Base-by-base conservation (phyloP, 257 asterid species). In the Coffea canephora region DNA sequence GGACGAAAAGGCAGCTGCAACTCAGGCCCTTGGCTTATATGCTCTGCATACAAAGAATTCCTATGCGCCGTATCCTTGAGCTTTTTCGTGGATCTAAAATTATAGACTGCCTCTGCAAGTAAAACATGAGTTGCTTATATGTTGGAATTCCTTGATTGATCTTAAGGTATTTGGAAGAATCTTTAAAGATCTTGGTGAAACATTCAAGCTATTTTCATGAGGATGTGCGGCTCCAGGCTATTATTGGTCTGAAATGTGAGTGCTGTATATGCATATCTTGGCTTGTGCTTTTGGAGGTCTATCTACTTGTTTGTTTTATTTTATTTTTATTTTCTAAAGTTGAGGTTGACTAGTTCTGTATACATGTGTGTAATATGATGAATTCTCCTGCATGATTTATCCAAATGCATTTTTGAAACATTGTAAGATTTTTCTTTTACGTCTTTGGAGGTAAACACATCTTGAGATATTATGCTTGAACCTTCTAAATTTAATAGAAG, bases 1-100 rank as follows among this genome's bases (percentile, higher is more conserved):
- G 88, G 99, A 96, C 86, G 99, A 96, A 89, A 96, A 94, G 82
- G 99, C 99, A 74, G 96, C 99, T 74, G 99, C 99, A 73, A 94
- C 99, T 78, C 99, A 96, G 88, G 97, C 99, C 80, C 96, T 96
- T 85, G 99, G 99, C 77, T 82, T 96, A 79, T 94, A 92, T 91
- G 93, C 98, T 83, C 89, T 88, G 83, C 97, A 96, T 84, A 88
- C 98, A 45, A 93, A 90, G 90, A 87, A 88, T 78, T 90, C 87
- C 84, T 96, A 85, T 84, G 94, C 96, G 50, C 99, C 94, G 98
- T 96, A 93, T 95, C 98, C 97, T 91, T 79, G 43, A 31, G 54
- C 74, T 77, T 67, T 55, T 31, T 50, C 57, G 41, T 39, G 21
- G 69, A 9, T 62, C 3, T 77, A 23, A 12, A 66, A 57, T 36